phyloP scores from a whole-genome alignment of 306 rosid species.

The Ceratonia siliqua region DNA sequence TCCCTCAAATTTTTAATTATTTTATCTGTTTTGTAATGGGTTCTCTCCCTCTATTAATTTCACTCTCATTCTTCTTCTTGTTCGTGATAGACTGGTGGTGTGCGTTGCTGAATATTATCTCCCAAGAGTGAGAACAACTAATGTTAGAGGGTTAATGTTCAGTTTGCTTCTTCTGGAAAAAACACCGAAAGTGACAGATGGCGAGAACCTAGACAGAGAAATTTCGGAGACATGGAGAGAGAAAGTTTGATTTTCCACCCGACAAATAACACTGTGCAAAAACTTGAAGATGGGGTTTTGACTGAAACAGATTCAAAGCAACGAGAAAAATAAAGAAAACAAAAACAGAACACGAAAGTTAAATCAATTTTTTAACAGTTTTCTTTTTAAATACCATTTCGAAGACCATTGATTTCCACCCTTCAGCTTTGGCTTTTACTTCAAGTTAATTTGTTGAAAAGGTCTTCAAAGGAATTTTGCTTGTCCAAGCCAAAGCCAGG shows the following conservation, averaged over 20 bases:
- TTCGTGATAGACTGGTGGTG: constrained; percentile 18
- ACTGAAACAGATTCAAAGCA: constrained; percentile 48
- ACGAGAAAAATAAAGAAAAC: not conserved
- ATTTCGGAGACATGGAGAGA: constrained; percentile 23
- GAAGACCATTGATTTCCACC: constrained; percentile 19
- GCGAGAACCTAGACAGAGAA: constrained; percentile 29
- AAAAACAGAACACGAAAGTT: not conserved
- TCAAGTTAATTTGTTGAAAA: constrained; percentile 39
- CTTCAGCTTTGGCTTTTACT: constrained; percentile 40
- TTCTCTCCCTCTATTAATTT: not conserved
- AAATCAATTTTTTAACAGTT: not conserved
- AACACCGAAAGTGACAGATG: constrained; percentile 59
- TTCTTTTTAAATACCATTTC: not conserved
- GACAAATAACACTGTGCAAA: constrained; percentile 74
- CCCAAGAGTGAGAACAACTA: constrained; percentile 18
- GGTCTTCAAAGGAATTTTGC: constrained; percentile 11
- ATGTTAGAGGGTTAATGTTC: constrained; percentile 45
- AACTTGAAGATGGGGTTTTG: constrained; percentile 54
- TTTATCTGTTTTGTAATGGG: constrained; percentile 22
- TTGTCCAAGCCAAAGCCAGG: constrained; percentile 37
- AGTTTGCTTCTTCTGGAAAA: constrained; percentile 54
- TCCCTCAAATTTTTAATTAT: constrained; percentile 19
- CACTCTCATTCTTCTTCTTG: constrained; percentile 17
- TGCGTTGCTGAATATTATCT: constrained; percentile 18
- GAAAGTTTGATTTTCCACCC: constrained; percentile 47